Evolutionary conservation across 805 yeast genomes (phyloP).

Genomic region (Kluyveromyces nonfermentans): DNA sequence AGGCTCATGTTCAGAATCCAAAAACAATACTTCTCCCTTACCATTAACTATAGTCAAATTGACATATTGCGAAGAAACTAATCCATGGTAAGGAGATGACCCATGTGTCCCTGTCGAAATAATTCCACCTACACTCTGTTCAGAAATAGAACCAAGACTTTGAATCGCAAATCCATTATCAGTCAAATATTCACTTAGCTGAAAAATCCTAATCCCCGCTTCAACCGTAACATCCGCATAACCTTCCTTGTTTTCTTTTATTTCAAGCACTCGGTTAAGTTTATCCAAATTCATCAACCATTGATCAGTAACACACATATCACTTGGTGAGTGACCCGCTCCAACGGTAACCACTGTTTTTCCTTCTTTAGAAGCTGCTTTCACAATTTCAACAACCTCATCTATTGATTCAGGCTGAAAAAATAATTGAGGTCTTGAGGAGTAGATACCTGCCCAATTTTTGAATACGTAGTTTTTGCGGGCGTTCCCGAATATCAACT

Average conservation of each 20-base stretch:
- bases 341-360: conserved; percentile 81
- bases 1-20: conserved; percentile 43
- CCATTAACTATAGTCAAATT: conserved; percentile 67
- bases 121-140: conserved; percentile 91
- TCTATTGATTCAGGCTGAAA: conserved; percentile 68
- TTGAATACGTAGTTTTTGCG: conserved; percentile 30
- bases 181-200: conserved; percentile 60
- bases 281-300: conserved; percentile 86
- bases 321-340: conserved; percentile 92
- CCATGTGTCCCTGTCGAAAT: conserved; percentile 97
- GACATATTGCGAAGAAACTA: conserved; percentile 81
- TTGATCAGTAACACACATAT: conserved; percentile 74
- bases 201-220: conserved; percentile 77
- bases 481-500: conserved; percentile 4
- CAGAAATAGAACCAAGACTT: conserved; percentile 87
- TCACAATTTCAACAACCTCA: conserved; percentile 60
- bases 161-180: conserved; percentile 68
- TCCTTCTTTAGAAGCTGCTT: conserved; percentile 46
- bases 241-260: conserved; percentile 42
- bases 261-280: conserved; percentile 45
- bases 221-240: conserved; percentile 90
- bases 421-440: conserved; percentile 63
- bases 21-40: conserved; percentile 52
- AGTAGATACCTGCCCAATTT: conserved; percentile 85
- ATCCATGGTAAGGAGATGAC: conserved; percentile 85